Percentiles rank a stretch among this genome's conserved stretches.
phyloP scores from a whole-genome alignment of 176 grass and related monocot species.

The Phoenix dactylifera region DNA sequence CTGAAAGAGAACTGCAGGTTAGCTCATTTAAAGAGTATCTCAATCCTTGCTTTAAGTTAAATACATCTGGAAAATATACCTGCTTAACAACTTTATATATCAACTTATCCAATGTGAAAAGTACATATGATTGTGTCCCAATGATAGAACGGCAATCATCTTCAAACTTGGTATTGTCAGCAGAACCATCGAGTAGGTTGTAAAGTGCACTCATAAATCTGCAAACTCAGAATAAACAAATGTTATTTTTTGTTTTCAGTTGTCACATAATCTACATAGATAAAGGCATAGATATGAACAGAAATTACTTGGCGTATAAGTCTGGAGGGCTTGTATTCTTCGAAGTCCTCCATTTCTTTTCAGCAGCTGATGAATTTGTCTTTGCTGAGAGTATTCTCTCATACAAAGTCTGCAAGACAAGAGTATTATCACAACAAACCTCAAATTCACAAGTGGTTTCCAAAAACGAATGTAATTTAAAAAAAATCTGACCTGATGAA shows the following conservation, averaged over 20 bases:
- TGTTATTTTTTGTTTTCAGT: too few species aligned
- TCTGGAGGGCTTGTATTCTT: constrained; percentile 33
- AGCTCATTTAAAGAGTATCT: neutral
- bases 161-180: constrained; percentile 62
- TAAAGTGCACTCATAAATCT: constrained; percentile 57
- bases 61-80: constrained; percentile 14
- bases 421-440: neutral
- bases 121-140: constrained; percentile 50
- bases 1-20: constrained; percentile 24
- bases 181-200: constrained; percentile 53
- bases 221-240: constrained; percentile 1
- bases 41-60: too few species aligned
- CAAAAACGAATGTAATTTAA: too few species aligned
- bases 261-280: too few species aligned
- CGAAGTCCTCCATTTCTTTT: constrained; percentile 52
- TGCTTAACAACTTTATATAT: constrained; percentile 70
- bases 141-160: constrained; percentile 50
- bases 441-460: too few species aligned
- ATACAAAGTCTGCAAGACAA: constrained; percentile 49
- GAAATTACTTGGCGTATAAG: constrained; percentile 48
- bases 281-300: neutral
- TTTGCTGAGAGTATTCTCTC: constrained; percentile 64
- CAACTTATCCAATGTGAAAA: constrained; percentile 69
- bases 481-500: constrained; percentile 43
- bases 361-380: constrained; percentile 44